phyloP scores from a whole-genome alignment of 2,329 filamentous ascomycete genomes.

The Botrytis aclada region DNA sequence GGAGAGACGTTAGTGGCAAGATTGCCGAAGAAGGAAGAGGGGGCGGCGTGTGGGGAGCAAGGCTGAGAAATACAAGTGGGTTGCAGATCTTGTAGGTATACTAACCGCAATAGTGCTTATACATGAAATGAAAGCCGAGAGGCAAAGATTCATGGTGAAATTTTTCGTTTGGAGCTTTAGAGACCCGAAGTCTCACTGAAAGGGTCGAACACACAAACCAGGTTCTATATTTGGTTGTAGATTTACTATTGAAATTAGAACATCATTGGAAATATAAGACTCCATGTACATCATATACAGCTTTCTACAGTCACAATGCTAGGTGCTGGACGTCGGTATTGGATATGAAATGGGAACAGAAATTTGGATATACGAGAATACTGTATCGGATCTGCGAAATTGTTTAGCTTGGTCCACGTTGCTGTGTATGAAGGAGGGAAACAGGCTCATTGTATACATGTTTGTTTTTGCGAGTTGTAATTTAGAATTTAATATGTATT shows the following conservation, averaged over 20 bases:
- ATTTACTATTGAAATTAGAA: background rate
- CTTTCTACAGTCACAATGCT: background rate
- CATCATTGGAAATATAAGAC: background rate
- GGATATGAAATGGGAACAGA: background rate
- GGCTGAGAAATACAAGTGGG: conserved; percentile 42
- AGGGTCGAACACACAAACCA: background rate
- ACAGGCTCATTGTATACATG: background rate
- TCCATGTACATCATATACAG: background rate
- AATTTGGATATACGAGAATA: background rate
- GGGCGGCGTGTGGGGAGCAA: conserved; percentile 33
- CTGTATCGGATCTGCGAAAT: background rate
- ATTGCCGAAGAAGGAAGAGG: conserved; percentile 63
- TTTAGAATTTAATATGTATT: background rate
- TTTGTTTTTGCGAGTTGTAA: background rate
- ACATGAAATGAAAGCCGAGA: background rate
- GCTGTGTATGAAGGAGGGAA: background rate
- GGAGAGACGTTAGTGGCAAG: conserved; percentile 68
- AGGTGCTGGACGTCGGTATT: background rate
- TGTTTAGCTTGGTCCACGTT: background rate
- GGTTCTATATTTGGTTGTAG: background rate
- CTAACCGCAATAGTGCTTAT: background rate
- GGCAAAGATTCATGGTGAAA: background rate
- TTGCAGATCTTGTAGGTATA: conserved; percentile 10
- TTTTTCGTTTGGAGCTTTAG: background rate
- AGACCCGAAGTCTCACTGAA: no score